Base-by-base conservation (phyloP, 1,284 basidiomycete species). In the Cryptococcus sp. region DNA sequence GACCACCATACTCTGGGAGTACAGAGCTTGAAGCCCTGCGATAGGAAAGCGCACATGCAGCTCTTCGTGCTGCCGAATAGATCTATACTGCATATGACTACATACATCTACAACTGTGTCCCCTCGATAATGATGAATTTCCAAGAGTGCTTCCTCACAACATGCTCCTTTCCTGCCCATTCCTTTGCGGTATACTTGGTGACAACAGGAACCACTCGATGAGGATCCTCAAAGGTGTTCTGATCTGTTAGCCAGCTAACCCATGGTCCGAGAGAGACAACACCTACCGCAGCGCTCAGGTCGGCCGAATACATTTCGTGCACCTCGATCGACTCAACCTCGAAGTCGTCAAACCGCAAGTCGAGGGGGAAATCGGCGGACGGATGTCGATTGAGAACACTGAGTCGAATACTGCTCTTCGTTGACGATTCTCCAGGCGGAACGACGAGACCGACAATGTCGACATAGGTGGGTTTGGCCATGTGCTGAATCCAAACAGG, bases 241-340 rank as follows among this genome's bases (percentile, higher is more conserved):
- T 69, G 41, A 4, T 19, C 28, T 31, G 28, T 51, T 25, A 47
- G 45, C 32, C 19, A n/a, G 31, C 25, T n/a, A 19, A 3, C 35
- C 11, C 22, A 32, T n/a, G 19, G 16, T 21, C 26, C 45, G 23
- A 21, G 12, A 19, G 4, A 28, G 25, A 24, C 6, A 10, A 10
- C 14, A 59, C 61, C 52, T 38, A 66, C 64, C 3, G 47, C 52
- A 5, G 65, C 67, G 7, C 45, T 28, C 16, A 71, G 56, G 42
- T 69, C 60, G 41, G 68, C 68, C 10, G 53, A 58, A 56, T 68
- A 71, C 24, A 69, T 51, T 51, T 67, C 65, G 43, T 64, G 62
- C 3, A 65, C 46, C 35, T 63, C 53, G 9, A 60, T 63, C 3
- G 28, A 52, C 4, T 53, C 46, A 1, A 64, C 43, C 11, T 62